Conservation (phyloP, 1,139 yeast species). For the Kazachstania sp. region DNA sequence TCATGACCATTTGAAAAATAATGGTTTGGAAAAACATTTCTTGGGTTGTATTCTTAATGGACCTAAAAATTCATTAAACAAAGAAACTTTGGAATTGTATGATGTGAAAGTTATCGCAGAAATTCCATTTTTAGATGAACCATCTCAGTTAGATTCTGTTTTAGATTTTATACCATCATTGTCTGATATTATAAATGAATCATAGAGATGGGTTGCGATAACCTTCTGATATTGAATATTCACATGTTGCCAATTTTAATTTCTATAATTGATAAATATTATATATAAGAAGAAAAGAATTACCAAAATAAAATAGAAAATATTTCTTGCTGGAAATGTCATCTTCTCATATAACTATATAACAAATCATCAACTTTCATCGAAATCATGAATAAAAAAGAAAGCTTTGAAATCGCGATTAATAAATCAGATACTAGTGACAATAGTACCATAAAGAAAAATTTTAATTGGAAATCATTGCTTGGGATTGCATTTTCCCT, state of each 20-base stretch:
- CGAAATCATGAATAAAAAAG: neutral
- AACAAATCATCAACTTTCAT: neutral
- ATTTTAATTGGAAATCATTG: slow-evolving; percentile 46
- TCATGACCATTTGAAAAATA: slow-evolving; percentile 20
- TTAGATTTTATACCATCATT: neutral
- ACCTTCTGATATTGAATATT: neutral
- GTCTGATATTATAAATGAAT: neutral
- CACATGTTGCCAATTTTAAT: neutral
- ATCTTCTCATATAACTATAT: neutral
- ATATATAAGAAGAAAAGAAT: neutral
- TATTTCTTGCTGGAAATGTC: neutral
- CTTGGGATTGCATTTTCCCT: slow-evolving; percentile 44
- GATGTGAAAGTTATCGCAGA: slow-evolving; percentile 16
- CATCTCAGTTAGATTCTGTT: neutral
- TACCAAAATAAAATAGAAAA: no score
- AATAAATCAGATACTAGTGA: neutral
- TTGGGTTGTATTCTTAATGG: slow-evolving; percentile 30
- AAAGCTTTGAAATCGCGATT: neutral
- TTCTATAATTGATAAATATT: neutral
- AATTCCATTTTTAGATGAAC: slow-evolving; percentile 4
- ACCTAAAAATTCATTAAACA: slow-evolving; percentile 21
- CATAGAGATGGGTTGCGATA: neutral
- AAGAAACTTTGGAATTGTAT: slow-evolving; percentile 14
- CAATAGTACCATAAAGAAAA: slow-evolving; percentile 25
- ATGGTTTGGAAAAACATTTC: slow-evolving; percentile 14